Percentiles rank a stretch among this genome's conserved stretches.
Evolutionary conservation across 2,329 filamentous ascomycete genomes (phyloP).

Genomic region (Trichoderma gracile): DNA sequence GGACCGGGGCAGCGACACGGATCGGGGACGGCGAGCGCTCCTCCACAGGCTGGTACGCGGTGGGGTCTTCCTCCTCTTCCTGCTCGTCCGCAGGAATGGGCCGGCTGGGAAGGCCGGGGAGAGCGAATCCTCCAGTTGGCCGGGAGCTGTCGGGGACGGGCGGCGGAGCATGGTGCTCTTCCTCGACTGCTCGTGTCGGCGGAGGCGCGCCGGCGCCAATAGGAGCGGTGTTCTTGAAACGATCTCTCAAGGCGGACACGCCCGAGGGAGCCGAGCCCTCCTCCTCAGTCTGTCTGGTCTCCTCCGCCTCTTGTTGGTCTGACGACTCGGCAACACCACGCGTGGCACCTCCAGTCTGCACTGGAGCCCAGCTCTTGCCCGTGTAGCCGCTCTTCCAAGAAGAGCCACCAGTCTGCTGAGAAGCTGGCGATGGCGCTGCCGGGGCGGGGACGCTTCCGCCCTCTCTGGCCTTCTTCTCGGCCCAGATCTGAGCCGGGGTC

Average conservation of each 20-base stretch:
- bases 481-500: conserved; percentile 95
- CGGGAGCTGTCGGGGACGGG: conserved; percentile 62
- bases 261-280: conserved; percentile 61
- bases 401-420: conserved; percentile 70
- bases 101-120: conserved; percentile 72
- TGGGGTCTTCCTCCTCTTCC: conserved; percentile 58
- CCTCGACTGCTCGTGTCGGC: conserved; percentile 43
- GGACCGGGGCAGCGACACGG: conserved; percentile 81
- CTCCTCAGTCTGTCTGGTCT: conserved; percentile 48
- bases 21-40: conserved; percentile 67
- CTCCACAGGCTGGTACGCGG: conserved; percentile 40
- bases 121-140: conserved; percentile 72
- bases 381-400: conserved; percentile 89
- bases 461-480: conserved; percentile 90
- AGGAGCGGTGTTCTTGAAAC: conserved; percentile 75
- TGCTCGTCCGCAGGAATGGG: conserved; percentile 59
- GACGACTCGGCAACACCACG: conserved; percentile 51
- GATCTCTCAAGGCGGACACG: conserved; percentile 74
- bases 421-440: conserved; percentile 54
- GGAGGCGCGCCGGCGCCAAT: conserved; percentile 56
- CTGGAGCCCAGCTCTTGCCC: conserved; percentile 86
- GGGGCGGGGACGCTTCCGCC: conserved; percentile 49
- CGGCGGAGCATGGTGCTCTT: conserved; percentile 52
- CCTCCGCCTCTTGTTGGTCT: conserved; percentile 65
- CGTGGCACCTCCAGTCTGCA: conserved; percentile 67